A percentile compares a stretch with the other conserved stretches of the same genome.
Conservation (phyloP, 371 early-diverging fungal species). For the Blakeslea trispora region DNA sequence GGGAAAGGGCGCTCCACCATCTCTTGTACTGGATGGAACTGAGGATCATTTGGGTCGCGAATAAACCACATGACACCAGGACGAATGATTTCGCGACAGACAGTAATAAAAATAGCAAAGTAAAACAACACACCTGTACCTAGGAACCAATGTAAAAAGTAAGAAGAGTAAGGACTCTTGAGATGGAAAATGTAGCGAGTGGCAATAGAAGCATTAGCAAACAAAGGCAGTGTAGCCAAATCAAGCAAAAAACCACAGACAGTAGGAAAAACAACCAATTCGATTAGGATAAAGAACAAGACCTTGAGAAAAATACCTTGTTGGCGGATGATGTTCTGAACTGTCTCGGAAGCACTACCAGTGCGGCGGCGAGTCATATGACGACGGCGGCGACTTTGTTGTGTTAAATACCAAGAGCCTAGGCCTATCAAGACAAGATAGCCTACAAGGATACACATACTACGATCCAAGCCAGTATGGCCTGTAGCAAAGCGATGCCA, state of each 20-base stretch:
- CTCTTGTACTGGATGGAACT: conserved; percentile 91
- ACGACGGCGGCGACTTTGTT: conserved; percentile 10
- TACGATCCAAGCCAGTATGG: conserved; percentile 44
- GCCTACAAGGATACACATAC: conserved; percentile 50
- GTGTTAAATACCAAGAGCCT: conserved; percentile 55
- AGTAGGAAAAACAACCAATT: conserved; percentile 85
- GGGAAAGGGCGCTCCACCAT: conserved; percentile 78
- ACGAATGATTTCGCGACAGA: conserved; percentile 81
- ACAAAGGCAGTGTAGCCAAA: conserved; percentile 78
- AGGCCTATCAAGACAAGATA: conserved; percentile 47
- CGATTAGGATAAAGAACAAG: conserved; percentile 80
- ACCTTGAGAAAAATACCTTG: conserved; percentile 68
- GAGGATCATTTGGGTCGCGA: conserved; percentile 93
- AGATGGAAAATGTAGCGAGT: conserved; percentile 62
- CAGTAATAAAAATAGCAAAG: conserved; percentile 82
- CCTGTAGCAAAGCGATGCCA: conserved; percentile 57
- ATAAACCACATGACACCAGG: conserved; percentile 96
- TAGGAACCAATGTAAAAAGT: conserved; percentile 86
- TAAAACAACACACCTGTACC: conserved; percentile 94
- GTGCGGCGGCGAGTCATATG: not conserved
- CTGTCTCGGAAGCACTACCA: conserved; percentile 15
- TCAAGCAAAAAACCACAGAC: conserved; percentile 86
- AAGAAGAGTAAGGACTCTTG: conserved; percentile 68
- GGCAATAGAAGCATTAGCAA: conserved; percentile 62
- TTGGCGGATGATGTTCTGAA: conserved; percentile 58